Evolutionary conservation across 148 eudicot genomes (phyloP).

Genomic region (Cornus kousa): DNA sequence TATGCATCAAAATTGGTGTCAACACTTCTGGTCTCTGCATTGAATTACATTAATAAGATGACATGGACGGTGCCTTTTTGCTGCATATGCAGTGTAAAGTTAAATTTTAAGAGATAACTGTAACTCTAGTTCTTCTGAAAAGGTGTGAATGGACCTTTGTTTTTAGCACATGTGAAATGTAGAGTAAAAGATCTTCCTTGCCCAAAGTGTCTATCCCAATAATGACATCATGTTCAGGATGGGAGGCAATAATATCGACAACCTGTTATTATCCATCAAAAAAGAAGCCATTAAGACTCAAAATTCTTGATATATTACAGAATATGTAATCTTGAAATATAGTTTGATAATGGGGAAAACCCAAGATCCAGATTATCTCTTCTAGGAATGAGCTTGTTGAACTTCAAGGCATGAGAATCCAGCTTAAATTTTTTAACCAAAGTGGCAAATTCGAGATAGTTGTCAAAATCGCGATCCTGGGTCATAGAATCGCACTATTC

Average conservation of each 20-base stretch:
- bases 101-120: not conserved
- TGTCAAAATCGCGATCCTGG: too few relatives aligned
- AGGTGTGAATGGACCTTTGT: conserved; percentile 44
- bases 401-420: not conserved
- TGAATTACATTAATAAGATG: not conserved
- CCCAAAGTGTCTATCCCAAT: conserved; percentile 76
- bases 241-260: conserved; percentile 56
- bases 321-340: not conserved
- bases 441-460: too few relatives aligned
- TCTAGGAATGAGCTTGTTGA: not conserved
- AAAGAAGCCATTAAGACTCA: not conserved
- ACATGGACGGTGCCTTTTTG: not conserved
- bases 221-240: conserved; percentile 64
- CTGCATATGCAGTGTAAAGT: not conserved
- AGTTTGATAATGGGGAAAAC: not conserved
- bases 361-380: not conserved
- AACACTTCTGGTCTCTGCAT: not conserved
- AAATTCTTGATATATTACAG: not conserved
- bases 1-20: not conserved
- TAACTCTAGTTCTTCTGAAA: not conserved
- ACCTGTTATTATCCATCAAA: conserved; percentile 37
- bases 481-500: too few relatives aligned
- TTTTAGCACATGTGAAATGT: conserved; percentile 52
- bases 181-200: conserved; percentile 71
- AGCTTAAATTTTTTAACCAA: not conserved